A percentile compares a stretch with the other conserved stretches of the same genome.
These are phyloP conservation scores for Spathaspora sp. DNA, from an alignment of 805 yeast genomes.

Conservation along the genomic window DNA sequence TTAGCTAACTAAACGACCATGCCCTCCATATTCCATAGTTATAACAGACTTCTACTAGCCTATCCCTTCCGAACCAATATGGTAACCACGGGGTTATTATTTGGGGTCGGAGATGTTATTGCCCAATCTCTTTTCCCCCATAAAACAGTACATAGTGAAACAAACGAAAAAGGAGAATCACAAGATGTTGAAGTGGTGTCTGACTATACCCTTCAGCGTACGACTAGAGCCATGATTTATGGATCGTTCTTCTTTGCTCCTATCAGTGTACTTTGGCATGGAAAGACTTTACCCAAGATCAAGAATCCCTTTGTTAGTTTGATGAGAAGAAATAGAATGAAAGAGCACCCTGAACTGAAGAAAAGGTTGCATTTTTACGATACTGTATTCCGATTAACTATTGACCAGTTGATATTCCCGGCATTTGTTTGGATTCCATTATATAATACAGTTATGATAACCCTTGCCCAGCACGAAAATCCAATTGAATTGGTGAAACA, in stretches of 20 bases:
- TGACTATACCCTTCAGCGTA: slow-evolving; percentile 24
- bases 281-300: slow-evolving; percentile 32
- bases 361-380: slow-evolving; percentile 15
- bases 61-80: slow-evolving; percentile 55
- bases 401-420: slow-evolving; percentile 37
- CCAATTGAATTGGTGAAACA: slow-evolving; percentile 29
- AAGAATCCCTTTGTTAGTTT: slow-evolving; percentile 27
- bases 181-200: slow-evolving; percentile 13
- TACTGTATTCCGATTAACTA: slow-evolving; percentile 20
- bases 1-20: not conserved
- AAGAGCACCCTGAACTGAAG: slow-evolving; percentile 11
- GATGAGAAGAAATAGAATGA: not conserved
- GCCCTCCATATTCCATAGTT: slow-evolving; percentile 15
- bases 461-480: slow-evolving; percentile 31
- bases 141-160: slow-evolving; percentile 13
- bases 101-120: slow-evolving; percentile 40
- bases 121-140: slow-evolving; percentile 40
- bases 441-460: slow-evolving; percentile 37
- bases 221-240: slow-evolving; percentile 33
- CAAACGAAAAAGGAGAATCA: not conserved
- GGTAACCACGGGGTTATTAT: slow-evolving; percentile 46
- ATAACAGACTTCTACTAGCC: slow-evolving; percentile 28
- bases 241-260: slow-evolving; percentile 40
- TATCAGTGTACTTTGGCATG: slow-evolving; percentile 35
- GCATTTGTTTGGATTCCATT: slow-evolving; percentile 40